These are phyloP conservation scores for Coemansia sp. DNA, from an alignment of 192 early-diverging fungal species.

Conservation along the genomic window DNA sequence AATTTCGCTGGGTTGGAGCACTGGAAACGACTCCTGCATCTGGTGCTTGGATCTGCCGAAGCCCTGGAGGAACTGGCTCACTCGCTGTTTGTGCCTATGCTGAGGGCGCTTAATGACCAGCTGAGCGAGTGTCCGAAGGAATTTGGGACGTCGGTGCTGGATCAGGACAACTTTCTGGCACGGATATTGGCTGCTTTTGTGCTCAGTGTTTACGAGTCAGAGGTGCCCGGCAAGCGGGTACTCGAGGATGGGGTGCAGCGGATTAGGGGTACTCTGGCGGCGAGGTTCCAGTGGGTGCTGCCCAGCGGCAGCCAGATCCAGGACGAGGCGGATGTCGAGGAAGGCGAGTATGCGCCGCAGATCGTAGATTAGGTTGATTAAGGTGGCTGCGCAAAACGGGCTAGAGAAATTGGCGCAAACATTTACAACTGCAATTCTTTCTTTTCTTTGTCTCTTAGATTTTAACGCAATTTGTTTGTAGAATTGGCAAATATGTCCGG, in stretches of 20 bases:
- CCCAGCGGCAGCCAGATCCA: constrained; percentile 54
- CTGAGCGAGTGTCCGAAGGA: constrained; percentile 23
- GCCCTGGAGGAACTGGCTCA: constrained; percentile 49
- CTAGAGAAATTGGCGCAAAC: not conserved
- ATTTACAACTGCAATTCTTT: not conserved
- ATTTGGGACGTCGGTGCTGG: constrained; percentile 34
- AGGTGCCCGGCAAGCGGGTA: not conserved
- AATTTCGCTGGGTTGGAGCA: constrained; percentile 84
- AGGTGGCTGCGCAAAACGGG: constrained; percentile 3
- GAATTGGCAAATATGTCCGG: not conserved
- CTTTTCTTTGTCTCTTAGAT: not conserved
- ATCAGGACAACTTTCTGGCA: constrained; percentile 37
- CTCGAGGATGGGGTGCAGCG: constrained; percentile 45
- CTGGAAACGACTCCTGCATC: constrained; percentile 78
- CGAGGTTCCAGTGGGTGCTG: constrained; percentile 67
- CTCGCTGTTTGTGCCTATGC: constrained; percentile 58
- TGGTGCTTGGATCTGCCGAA: constrained; percentile 66
- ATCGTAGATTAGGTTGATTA: constrained; percentile 50
- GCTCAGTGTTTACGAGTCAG: constrained; percentile 35
- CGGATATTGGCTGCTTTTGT: constrained; percentile 40
- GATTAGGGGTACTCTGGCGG: constrained; percentile 56
- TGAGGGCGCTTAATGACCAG: constrained; percentile 38
- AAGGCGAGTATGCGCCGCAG: constrained; percentile 70
- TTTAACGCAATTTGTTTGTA: not conserved
- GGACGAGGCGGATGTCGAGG: constrained; percentile 57